Evolutionary conservation across 306 rosid species (phyloP).

Genomic region (Lagenaria siceraria): DNA sequence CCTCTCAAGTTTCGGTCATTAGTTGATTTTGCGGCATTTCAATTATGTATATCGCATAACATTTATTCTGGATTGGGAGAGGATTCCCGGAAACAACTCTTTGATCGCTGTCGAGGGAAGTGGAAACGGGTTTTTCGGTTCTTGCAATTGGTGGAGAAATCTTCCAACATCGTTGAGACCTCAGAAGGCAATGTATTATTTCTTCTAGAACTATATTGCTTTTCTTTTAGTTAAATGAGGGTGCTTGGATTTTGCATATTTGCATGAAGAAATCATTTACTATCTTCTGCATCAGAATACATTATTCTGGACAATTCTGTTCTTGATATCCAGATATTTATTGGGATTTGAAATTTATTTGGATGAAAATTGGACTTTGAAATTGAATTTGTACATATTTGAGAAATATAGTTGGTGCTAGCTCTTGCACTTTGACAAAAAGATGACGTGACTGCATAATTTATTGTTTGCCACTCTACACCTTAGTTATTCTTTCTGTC

Average conservation of each 20-base stretch:
- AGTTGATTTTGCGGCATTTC: constrained; percentile 68
- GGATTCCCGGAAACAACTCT: constrained; percentile 45
- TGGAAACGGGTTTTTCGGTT: constrained; percentile 89
- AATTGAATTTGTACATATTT: neutral
- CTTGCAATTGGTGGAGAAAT: constrained; percentile 75
- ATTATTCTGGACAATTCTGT: neutral
- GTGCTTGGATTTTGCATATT: constrained; percentile 12
- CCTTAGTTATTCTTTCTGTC: neutral
- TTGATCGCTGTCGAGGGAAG: constrained; percentile 58
- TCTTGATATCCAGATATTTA: neutral
- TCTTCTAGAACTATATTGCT: constrained; percentile 14
- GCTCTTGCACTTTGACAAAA: neutral
- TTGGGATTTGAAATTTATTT: neutral
- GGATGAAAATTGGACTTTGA: neutral
- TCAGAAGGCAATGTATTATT: constrained; percentile 89
- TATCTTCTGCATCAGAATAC: neutral
- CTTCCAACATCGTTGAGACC: constrained; percentile 57
- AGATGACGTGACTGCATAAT: neutral
- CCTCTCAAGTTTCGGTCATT: constrained; percentile 64
- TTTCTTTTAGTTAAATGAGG: constrained; percentile 2
- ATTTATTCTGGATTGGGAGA: constrained; percentile 33
- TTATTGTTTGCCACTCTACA: neutral
- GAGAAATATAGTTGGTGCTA: neutral
- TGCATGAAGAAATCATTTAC: neutral
- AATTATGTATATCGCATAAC: constrained; percentile 42